Base-by-base conservation (phyloP, 805 yeast species). In the Teunomyces tritomae region DNA sequence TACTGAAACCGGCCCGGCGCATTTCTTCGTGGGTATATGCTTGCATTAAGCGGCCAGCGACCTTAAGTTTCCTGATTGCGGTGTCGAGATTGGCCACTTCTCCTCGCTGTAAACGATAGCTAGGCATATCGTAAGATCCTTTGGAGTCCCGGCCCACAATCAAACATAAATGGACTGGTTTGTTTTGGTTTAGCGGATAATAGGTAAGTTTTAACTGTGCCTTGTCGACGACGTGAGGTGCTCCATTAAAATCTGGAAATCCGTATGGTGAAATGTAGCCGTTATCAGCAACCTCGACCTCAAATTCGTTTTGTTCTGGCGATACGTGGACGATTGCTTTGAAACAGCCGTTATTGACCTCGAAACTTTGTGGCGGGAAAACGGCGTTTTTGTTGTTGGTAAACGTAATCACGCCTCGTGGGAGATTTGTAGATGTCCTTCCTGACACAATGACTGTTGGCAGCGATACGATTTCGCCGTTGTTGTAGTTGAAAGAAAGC, bases 1-100 rank as follows among this genome's bases (percentile, higher is more conserved):
- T 79, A 8, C 96, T 95, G 59, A 88, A 79, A 0, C 94, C 91
- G 40, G 80, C 77, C 34, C 84, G 70, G 45, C 82, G 64, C 96
- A 92, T 89, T 61, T 90, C 96, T 56, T 91, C 97, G 56, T 82
- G 83, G 0, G 97, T 91, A 64, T 79, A 90, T 0, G 96, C 95
- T 57, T 89, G 92, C 96, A 89, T 88, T 65, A 91, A 65, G 56
- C 96, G 76, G 4, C 87, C 96, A 3, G 88, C 96, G 50, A 89
- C 80, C 57, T 94, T 80, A 53, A 92, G 62, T 61, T 89, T 89
- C 53, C 71, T 73, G 14, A 87, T 69, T 1, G 96, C 96, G 4
- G 83, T 62, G n/a, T 83, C 83, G 17, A 91, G 56, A 10, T 74
- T 80, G 51, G 87, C 83, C 2, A 84, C 85, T 54, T 87, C 94